phyloP scores from a whole-genome alignment of 345 rosid species.

The Clarkia xantiana region DNA sequence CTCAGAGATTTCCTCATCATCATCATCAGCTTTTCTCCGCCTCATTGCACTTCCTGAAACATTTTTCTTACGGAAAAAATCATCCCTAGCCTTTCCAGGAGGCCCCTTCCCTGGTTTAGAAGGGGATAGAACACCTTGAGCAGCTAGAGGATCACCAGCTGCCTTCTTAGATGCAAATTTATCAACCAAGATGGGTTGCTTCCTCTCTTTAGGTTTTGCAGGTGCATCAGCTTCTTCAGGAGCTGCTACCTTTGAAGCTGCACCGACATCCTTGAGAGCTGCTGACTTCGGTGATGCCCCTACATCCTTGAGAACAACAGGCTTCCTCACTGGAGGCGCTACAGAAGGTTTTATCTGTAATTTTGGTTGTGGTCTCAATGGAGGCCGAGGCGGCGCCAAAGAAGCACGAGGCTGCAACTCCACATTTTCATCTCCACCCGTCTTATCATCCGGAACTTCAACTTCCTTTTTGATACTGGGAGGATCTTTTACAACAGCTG shows the following conservation, averaged over 20 bases:
- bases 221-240: constrained; percentile 26
- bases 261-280: constrained; percentile 30
- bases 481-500: constrained; percentile 45
- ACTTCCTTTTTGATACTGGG: constrained; percentile 25
- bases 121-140: constrained; percentile 67
- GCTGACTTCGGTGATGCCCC: constrained; percentile 46
- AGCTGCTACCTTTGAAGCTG: constrained; percentile 26
- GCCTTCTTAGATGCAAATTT: constrained; percentile 79
- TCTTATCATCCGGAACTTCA: constrained; percentile 14
- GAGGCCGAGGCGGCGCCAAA: constrained; percentile 37
- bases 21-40: constrained; percentile 37
- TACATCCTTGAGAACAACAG: constrained; percentile 61
- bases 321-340: constrained; percentile 50
- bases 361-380: constrained; percentile 52
- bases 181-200: constrained; percentile 70
- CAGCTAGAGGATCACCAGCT: constrained; percentile 47
- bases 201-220: constrained; percentile 45
- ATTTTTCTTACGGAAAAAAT: constrained; percentile 47
- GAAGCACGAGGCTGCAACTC: constrained; percentile 26
- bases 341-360: constrained; percentile 61
- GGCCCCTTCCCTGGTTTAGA: constrained; percentile 65
- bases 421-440: constrained; percentile 15
- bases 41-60: constrained; percentile 40
- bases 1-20: constrained; percentile 41
- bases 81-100: constrained; percentile 61